Evolutionary conservation across 2,329 filamentous ascomycete genomes (phyloP).

Genomic region (Paracoccidioides lutzii): DNA sequence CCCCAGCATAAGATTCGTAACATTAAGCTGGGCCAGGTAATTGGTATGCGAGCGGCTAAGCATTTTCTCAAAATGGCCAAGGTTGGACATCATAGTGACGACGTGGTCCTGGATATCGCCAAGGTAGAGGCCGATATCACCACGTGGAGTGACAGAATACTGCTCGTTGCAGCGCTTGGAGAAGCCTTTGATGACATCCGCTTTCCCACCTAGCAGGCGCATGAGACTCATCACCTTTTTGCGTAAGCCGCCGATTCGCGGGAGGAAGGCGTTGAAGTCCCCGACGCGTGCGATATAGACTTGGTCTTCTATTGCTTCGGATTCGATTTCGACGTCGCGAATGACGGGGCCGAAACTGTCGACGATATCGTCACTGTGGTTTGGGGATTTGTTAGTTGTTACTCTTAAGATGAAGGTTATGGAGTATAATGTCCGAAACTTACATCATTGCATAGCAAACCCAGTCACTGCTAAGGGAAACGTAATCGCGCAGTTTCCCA

Average conservation of each 20-base stretch:
- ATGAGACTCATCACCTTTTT: slow-evolving; percentile 92
- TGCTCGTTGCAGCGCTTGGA: slow-evolving; percentile 98
- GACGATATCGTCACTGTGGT: slow-evolving; percentile 75
- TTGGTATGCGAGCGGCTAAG: slow-evolving; percentile 87
- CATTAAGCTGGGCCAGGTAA: slow-evolving; percentile 86
- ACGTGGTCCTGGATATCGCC: slow-evolving; percentile 98
- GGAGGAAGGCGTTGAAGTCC: slow-evolving; percentile 76
- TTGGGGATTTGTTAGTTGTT: neutral
- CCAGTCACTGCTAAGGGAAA: slow-evolving; percentile 91
- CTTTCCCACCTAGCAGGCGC: slow-evolving; percentile 87
- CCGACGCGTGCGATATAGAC: slow-evolving; percentile 86
- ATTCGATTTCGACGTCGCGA: slow-evolving; percentile 70
- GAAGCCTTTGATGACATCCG: slow-evolving; percentile 95
- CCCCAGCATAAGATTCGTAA: slow-evolving; percentile 79
- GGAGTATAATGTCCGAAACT: slow-evolving; percentile 24
- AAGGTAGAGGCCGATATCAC: slow-evolving; percentile 92
- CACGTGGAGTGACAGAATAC: slow-evolving; percentile 85
- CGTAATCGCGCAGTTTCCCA: slow-evolving; percentile 82
- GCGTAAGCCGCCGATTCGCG: slow-evolving; percentile 75
- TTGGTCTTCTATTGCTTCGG: slow-evolving; percentile 86
- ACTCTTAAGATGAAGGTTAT: neutral
- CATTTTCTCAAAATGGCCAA: slow-evolving; percentile 96
- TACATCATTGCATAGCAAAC: slow-evolving; percentile 97
- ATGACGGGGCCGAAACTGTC: slow-evolving; percentile 90
- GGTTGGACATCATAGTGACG: slow-evolving; percentile 95